Evolutionary conservation across 306 rosid genomes (phyloP), one percentile per base, ranked within the genome.

Genomic region (Pachyrhizus erosus): DNA sequence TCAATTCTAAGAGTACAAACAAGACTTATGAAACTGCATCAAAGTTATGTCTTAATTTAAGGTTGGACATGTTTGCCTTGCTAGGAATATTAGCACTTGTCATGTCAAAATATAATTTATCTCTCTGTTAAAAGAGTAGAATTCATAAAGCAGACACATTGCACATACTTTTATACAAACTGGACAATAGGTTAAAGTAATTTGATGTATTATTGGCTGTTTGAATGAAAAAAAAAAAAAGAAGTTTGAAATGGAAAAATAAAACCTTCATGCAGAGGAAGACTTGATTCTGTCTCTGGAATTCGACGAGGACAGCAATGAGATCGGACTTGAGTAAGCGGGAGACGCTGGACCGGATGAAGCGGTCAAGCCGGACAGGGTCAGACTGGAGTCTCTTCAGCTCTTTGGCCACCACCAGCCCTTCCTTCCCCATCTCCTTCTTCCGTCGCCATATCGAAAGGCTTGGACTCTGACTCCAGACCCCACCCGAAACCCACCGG

Each of bases 371-470:
- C 9, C 92, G 92, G 43, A 89, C 51, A 9, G 91, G 87, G 23
- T 91, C 20, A 27, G 92, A 84, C 23, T 45, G 86, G 70, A 90
- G 86, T 72, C 98, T 80, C 82, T 93, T 93, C 34, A 93, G 94
- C 83, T 88, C 98, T 87, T 95, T 93, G 70, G 96, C 95, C 0
- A 68, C 81, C 15, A 91, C 62, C 69, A 93, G 84, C 46, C 96
- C 98, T 88, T 95, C 99, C 75, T 95, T 95, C 27, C 98, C 91
- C 87, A 95, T 85, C 89, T 95, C 98, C 84, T 95, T 95, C 89
- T 81, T 95, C 77, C 97, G 89, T 86, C 99, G 84, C 99, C 99
- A 95, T 85, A 95, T 89, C 2, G 98, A 95, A 20, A 95, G 81
- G 87, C 99, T 93, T n/a, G 98, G 94, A 48, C 93, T 92, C 2